Percentiles rank a stretch among this genome's conserved stretches.
Conservation (phyloP, 1,284 basidiomycete genomes). For the Microbotryomycetes sp. region DNA sequence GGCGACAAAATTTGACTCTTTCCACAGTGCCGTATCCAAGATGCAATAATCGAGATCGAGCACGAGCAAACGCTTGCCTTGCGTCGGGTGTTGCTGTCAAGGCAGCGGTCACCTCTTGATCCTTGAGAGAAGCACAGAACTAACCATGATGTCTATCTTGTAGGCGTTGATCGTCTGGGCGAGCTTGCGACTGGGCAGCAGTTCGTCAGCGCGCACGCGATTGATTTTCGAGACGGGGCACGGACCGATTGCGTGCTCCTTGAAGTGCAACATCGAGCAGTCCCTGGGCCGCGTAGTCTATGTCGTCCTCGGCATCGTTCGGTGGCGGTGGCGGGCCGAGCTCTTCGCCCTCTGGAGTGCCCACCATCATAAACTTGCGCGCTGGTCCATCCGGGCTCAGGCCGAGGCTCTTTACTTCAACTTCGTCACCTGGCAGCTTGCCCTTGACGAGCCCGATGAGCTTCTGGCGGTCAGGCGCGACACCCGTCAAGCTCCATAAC, state of each 20-base stretch:
- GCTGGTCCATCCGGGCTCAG: slow-evolving; percentile 43
- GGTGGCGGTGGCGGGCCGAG: slow-evolving; percentile 48
- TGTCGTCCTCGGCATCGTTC: slow-evolving; percentile 58
- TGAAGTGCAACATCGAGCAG: slow-evolving; percentile 2
- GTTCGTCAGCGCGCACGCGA: slow-evolving; percentile 37
- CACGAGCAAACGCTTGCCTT: slow-evolving; percentile 70
- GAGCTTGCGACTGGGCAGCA: slow-evolving; percentile 58
- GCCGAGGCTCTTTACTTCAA: slow-evolving; percentile 48
- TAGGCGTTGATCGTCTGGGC: slow-evolving; percentile 61
- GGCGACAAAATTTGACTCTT: slow-evolving; percentile 15
- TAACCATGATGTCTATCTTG: slow-evolving; percentile 56
- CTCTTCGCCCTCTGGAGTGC: slow-evolving; percentile 72
- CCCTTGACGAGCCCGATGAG: slow-evolving; percentile 77
- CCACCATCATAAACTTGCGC: slow-evolving; percentile 62
- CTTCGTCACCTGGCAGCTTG: slow-evolving; percentile 68
- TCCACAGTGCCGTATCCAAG: slow-evolving; percentile 34
- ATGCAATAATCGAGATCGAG: slow-evolving; percentile 76
- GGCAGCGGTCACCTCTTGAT: background rate
- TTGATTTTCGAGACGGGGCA: slow-evolving; percentile 45
- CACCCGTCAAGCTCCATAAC: slow-evolving; percentile 63
- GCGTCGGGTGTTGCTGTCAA: slow-evolving; percentile 42
- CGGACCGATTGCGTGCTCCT: slow-evolving; percentile 52
- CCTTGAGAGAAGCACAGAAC: background rate
- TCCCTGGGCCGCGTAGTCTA: slow-evolving; percentile 44
- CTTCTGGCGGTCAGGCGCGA: slow-evolving; percentile 81